Evolutionary conservation across 83 land plant genomes (phyloP).

Genomic region (Larix sibirica): DNA sequence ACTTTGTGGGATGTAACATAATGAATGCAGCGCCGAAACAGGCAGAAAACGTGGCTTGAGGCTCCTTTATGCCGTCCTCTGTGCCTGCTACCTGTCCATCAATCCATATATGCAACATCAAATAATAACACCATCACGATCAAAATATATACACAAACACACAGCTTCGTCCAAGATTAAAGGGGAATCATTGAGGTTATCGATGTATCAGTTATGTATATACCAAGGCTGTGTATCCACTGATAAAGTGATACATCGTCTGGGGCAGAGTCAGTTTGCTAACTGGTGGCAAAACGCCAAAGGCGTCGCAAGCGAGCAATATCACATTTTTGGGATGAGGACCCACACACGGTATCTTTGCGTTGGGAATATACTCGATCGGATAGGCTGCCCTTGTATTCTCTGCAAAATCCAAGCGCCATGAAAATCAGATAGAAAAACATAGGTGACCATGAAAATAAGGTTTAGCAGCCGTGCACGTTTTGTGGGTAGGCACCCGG

Average conservation of each 20-base stretch:
- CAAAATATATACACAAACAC: not conserved
- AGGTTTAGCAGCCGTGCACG: not conserved
- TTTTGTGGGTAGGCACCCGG: too few relatives aligned
- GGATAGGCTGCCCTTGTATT: constrained; percentile 89
- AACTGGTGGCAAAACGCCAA: constrained; percentile 87
- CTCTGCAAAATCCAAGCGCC: constrained; percentile 38
- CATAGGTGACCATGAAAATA: not conserved
- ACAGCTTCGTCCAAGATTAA: not conserved
- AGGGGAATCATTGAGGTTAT: not conserved
- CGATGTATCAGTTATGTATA: not conserved
- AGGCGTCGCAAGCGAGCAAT: constrained; percentile 82
- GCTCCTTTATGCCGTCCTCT: constrained; percentile 86
- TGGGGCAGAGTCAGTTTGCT: constrained; percentile 80
- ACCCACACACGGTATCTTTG: constrained; percentile 77
- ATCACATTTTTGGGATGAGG: constrained; percentile 87
- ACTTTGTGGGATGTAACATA: constrained; percentile 83
- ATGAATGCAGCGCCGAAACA: constrained; percentile 92
- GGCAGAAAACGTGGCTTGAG: constrained; percentile 84
- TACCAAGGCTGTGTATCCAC: constrained; percentile 91
- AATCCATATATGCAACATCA: not conserved
- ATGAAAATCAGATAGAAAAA: not conserved
- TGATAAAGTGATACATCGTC: constrained; percentile 94
- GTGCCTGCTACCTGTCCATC: constrained; percentile 76
- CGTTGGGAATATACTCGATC: constrained; percentile 84
- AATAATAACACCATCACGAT: not conserved